phyloP scores from a whole-genome alignment of 1,284 basidiomycete species.

The Malassezia caprae region DNA sequence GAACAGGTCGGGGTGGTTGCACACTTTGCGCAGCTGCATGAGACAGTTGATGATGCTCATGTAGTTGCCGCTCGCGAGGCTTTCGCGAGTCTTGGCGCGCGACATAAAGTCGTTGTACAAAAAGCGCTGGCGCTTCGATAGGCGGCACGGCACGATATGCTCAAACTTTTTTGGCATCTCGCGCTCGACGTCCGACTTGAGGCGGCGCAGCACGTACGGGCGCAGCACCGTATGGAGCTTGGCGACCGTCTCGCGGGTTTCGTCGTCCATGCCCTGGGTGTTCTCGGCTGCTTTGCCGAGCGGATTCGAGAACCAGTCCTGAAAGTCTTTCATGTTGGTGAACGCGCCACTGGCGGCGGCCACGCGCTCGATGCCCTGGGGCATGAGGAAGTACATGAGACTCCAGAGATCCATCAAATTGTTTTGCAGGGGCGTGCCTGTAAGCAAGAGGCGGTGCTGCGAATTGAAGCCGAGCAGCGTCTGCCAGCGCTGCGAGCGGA shows the following conservation, averaged over 20 bases:
- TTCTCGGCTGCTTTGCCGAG: constrained; percentile 87
- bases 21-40: constrained; percentile 70
- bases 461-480: constrained; percentile 87
- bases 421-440: constrained; percentile 89
- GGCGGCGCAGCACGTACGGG: constrained; percentile 82
- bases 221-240: constrained; percentile 86
- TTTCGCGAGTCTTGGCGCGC: constrained; percentile 73
- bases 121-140: constrained; percentile 89
- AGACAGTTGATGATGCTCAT: constrained; percentile 80
- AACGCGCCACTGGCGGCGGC: constrained; percentile 60
- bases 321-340: constrained; percentile 85
- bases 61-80: constrained; percentile 73
- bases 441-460: constrained; percentile 73
- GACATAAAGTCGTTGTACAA: constrained; percentile 98
- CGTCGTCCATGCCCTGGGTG: constrained; percentile 68
- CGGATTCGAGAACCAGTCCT: constrained; percentile 80
- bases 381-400: constrained; percentile 88
- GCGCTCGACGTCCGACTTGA: constrained; percentile 92
- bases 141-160: constrained; percentile 77
- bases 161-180: constrained; percentile 91
- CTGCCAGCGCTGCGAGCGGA: constrained; percentile 89
- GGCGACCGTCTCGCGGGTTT: constrained; percentile 72
- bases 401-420: constrained; percentile 94
- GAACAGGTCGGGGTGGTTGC: constrained; percentile 91
- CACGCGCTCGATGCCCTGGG: constrained; percentile 54